These are phyloP conservation scores for Bimuria novae-zelandiae DNA, from an alignment of 2,329 filamentous ascomycete genomes.

Conservation along the genomic window DNA sequence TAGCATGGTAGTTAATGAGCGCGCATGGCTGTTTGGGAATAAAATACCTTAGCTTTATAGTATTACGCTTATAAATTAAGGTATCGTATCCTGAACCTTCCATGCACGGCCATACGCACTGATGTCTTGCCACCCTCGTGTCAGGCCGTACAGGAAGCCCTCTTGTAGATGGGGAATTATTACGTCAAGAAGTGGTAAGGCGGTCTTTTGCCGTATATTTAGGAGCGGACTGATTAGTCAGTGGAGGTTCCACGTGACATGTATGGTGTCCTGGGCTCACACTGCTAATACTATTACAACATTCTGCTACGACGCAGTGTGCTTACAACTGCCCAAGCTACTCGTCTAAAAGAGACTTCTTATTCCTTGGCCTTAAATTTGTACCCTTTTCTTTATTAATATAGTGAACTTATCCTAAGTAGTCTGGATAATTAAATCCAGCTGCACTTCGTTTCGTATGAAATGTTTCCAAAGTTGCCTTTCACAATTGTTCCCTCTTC, in stretches of 20 bases:
- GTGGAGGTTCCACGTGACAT: background rate
- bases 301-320: background rate
- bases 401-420: background rate
- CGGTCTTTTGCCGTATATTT: too few relatives aligned
- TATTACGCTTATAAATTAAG: background rate
- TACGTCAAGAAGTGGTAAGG: too few relatives aligned
- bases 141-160: background rate
- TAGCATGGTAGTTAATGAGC: background rate
- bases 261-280: background rate
- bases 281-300: background rate
- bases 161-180: too few relatives aligned
- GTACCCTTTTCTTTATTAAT: conserved; percentile 1
- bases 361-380: background rate
- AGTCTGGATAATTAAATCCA: background rate
- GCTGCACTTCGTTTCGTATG: background rate
- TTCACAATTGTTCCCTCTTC: background rate
- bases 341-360: background rate
- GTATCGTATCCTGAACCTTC: background rate
- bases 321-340: background rate
- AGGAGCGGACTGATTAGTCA: background rate
- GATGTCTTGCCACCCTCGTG: too few relatives aligned
- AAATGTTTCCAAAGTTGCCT: background rate
- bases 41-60: background rate
- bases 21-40: too few relatives aligned
- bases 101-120: background rate